A percentile compares a stretch with the other conserved stretches of the same genome.
Evolutionary conservation across 306 rosid species (phyloP).

Genomic region (Begonia masoniana): DNA sequence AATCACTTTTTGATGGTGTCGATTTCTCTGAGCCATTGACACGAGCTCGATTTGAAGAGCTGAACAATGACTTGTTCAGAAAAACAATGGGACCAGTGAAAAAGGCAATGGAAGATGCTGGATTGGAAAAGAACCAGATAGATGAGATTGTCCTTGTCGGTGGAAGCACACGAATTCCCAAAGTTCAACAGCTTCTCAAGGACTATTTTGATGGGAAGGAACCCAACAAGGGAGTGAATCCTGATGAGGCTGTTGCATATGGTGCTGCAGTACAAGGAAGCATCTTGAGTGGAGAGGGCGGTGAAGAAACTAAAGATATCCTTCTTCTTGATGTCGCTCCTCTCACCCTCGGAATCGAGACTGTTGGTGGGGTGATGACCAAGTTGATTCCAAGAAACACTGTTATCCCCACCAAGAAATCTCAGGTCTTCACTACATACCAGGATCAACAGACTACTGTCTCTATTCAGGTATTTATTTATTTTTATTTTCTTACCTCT

Average conservation of each 20-base stretch:
- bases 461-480: conserved; percentile 72
- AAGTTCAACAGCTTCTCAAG: conserved; percentile 86
- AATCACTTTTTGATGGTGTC: conserved; percentile 81
- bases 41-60: conserved; percentile 69
- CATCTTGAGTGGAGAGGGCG: conserved; percentile 98
- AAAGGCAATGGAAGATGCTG: conserved; percentile 99
- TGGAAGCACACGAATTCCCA: conserved; percentile 95
- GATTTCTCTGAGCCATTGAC: conserved; percentile 90
- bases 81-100: conserved; percentile 98
- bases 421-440: conserved; percentile 97
- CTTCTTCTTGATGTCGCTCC: conserved; percentile 98
- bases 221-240: conserved; percentile 99
- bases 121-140: conserved; percentile 71
- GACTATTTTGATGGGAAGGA: conserved; percentile 94
- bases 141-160: conserved; percentile 96
- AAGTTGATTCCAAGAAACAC: conserved; percentile 98
- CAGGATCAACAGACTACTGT: conserved; percentile 99
- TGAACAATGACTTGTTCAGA: conserved; percentile 93
- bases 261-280: conserved; percentile 99
- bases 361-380: conserved; percentile 99
- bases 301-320: conserved; percentile 91
- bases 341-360: conserved; percentile 96
- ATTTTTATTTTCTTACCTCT: background rate
- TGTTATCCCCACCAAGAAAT: conserved; percentile 97
- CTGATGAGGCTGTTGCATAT: conserved; percentile 94